Conservation (phyloP, 139 green algal genomes). For the Volvox africanus region DNA sequence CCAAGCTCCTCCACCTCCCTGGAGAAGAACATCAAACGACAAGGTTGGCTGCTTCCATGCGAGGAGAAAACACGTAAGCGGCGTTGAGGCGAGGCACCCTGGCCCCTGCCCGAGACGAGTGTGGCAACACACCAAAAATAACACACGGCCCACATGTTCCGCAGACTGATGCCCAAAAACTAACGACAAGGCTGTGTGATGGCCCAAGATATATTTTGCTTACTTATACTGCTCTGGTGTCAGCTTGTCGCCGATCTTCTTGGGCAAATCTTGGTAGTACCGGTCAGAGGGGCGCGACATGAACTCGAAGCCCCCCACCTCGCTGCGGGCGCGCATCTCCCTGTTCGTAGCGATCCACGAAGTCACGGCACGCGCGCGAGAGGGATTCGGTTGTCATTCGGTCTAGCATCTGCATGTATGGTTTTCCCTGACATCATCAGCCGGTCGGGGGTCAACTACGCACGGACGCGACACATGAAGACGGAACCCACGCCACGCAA, state of each 20-base stretch:
- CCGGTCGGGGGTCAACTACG: background rate
- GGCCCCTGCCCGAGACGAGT: no score
- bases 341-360: constrained; percentile 28
- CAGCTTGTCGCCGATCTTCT: constrained; percentile 77
- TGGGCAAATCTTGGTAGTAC: constrained; percentile 86
- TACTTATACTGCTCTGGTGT: constrained; percentile 75
- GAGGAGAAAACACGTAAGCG: no score
- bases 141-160: no score
- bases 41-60: no score
- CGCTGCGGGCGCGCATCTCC: constrained; percentile 72
- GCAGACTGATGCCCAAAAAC: no score
- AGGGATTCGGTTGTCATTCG: background rate
- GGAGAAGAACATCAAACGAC: background rate
- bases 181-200: no score
- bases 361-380: background rate
- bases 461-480: background rate
- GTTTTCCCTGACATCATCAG: background rate
- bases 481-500: no score
- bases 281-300: constrained; percentile 69
- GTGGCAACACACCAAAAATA: no score
- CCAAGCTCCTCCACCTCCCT: constrained; percentile 89
- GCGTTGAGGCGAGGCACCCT: no score
- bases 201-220: background rate
- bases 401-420: background rate
- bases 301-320: constrained; percentile 81